These are phyloP conservation scores for Gossypium armourianum DNA, from an alignment of 441 rosid species.

Conservation along the genomic window DNA sequence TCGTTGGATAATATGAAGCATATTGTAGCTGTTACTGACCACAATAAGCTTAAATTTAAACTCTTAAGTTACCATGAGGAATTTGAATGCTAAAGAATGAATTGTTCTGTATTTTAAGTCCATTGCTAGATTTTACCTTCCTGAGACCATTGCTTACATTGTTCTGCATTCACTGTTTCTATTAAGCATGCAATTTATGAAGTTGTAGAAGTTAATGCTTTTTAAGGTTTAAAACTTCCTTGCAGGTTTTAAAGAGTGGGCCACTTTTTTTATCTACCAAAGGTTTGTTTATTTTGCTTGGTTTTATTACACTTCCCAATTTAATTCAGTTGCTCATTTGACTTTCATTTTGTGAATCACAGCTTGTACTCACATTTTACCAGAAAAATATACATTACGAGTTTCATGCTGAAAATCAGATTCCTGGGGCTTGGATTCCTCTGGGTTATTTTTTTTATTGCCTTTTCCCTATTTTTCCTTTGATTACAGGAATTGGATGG, in stretches of 20 bases:
- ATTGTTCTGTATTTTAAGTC: background rate
- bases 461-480: background rate
- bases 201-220: background rate
- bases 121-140: background rate
- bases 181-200: background rate
- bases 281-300: slow-evolving; percentile 37
- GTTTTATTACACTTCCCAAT: background rate
- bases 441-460: background rate
- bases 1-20: background rate
- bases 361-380: background rate
- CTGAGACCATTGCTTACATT: background rate
- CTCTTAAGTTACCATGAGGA: background rate
- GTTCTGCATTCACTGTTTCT: background rate
- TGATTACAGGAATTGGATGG: slow-evolving; percentile 85
- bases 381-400: background rate
- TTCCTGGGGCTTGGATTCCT: background rate
- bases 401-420: background rate
- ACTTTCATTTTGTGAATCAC: slow-evolving; percentile 3
- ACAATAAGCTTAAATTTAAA: background rate
- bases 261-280: slow-evolving; percentile 81
- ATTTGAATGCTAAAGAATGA: background rate
- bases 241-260: slow-evolving; percentile 89
- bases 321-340: slow-evolving; percentile 2
- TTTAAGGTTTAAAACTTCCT: slow-evolving; percentile 11
- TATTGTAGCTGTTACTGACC: background rate